Conservation (phyloP, 371 early-diverging fungal species). For the Mortierella sp. region DNA sequence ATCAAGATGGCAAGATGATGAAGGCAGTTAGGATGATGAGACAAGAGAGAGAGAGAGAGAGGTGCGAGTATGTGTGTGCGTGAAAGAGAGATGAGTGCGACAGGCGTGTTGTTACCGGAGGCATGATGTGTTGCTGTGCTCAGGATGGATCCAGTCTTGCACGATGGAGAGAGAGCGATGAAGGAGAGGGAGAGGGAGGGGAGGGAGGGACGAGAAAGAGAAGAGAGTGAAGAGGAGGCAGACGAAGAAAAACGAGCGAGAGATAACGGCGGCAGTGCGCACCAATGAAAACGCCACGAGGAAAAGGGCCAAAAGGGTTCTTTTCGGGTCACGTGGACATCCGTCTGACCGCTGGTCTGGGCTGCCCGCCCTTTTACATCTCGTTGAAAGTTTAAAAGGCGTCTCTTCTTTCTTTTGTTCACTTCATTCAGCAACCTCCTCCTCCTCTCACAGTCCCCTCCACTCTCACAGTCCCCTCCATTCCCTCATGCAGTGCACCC, state of each 20-base stretch:
- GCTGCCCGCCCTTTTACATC: neutral
- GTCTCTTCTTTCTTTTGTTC: neutral
- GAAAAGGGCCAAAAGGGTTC: neutral
- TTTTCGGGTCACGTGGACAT: slow-evolving; percentile 2
- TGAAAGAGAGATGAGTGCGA: neutral
- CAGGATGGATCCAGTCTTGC: slow-evolving; percentile 6
- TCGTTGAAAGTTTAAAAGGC: no score
- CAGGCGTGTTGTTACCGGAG: neutral
- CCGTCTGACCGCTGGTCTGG: neutral
- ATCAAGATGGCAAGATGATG: neutral
- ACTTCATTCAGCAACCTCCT: neutral
- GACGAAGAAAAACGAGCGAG: neutral
- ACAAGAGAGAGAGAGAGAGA: neutral
- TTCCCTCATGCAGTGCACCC: slow-evolving; percentile 9
- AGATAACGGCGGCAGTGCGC: neutral
- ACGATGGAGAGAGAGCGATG: neutral
- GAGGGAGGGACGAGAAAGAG: neutral
- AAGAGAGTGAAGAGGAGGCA: neutral
- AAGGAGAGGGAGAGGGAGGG: no score
- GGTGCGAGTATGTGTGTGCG: neutral
- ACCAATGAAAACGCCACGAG: no score
- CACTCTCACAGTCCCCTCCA: neutral
- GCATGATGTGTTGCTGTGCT: slow-evolving; percentile 9
- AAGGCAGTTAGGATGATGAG: neutral
- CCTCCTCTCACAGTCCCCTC: slow-evolving; percentile 5